A percentile compares a stretch with the other conserved stretches of the same genome.
Conservation (phyloP, 139 green algal genomes). For the Tetratostichococcus sp. region DNA sequence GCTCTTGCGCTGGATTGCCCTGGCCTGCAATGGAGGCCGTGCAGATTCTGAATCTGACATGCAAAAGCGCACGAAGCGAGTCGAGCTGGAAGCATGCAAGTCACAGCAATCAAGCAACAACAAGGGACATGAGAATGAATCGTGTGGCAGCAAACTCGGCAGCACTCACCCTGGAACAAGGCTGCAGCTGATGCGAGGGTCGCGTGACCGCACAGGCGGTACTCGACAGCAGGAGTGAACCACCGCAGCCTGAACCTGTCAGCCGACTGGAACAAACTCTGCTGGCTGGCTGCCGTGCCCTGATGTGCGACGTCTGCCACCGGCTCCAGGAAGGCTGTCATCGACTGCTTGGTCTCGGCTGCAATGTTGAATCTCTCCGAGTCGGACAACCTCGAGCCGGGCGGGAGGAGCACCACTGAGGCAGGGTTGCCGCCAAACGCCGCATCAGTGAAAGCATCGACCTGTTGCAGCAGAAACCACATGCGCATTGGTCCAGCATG, state of each 20-base stretch:
- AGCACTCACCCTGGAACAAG: conserved; percentile 9
- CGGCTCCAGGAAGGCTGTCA: conserved; percentile 68
- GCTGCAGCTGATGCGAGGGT: conserved; percentile 48
- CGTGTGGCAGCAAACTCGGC: too few relatives aligned
- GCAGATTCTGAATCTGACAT: too few relatives aligned
- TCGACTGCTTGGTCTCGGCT: conserved; percentile 66
- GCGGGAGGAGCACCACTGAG: conserved; percentile 56
- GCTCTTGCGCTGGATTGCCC: not conserved
- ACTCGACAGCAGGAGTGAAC: conserved; percentile 51
- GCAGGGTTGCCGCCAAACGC: conserved; percentile 73
- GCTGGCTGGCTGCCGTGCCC: not conserved
- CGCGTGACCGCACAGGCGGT: conserved; percentile 63
- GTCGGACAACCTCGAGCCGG: conserved; percentile 1
- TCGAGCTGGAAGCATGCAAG: too few relatives aligned
- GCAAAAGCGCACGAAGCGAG: too few relatives aligned
- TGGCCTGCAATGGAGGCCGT: conserved; percentile 1
- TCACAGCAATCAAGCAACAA: not conserved
- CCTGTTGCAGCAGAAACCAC: conserved; percentile 25
- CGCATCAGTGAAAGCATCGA: conserved; percentile 64
- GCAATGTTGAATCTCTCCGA: conserved; percentile 44
- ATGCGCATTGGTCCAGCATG: too few relatives aligned
- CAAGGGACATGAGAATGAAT: not conserved
- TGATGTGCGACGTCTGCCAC: not conserved
- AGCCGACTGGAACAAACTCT: conserved; percentile 10
- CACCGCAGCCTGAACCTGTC: conserved; percentile 47